phyloP scores from a whole-genome alignment of 1,284 basidiomycete species.

The Quambalaria eucalypti region DNA sequence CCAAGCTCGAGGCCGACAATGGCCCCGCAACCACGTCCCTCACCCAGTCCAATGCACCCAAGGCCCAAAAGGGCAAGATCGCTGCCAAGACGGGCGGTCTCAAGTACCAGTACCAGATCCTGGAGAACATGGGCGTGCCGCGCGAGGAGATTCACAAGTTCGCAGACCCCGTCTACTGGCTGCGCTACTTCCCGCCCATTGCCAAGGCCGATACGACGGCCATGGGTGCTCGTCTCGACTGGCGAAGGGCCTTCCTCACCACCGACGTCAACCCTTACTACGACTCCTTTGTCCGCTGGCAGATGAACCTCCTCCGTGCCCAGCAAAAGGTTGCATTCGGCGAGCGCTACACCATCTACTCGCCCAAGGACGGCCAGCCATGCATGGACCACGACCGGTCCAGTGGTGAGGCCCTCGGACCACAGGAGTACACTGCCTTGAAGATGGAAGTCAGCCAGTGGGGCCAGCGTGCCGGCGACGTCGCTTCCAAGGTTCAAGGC shows the following conservation, averaged over 20 bases:
- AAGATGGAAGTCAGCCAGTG: constrained; percentile 81
- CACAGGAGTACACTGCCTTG: constrained; percentile 90
- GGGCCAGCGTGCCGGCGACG: constrained; percentile 54
- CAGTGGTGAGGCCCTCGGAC: constrained; percentile 87
- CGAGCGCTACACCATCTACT: constrained; percentile 96
- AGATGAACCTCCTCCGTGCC: constrained; percentile 82
- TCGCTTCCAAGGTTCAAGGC: constrained; percentile 55
- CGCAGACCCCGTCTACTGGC: constrained; percentile 85
- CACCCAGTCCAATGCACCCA: constrained; percentile 48
- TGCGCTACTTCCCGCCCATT: constrained; percentile 91
- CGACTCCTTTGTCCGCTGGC: constrained; percentile 95
- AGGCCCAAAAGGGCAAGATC: constrained; percentile 94
- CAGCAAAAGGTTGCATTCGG: constrained; percentile 62
- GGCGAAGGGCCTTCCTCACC: constrained; percentile 90
- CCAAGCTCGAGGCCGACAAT: constrained; percentile 10
- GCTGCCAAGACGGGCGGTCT: constrained; percentile 85
- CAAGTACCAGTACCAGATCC: constrained; percentile 98
- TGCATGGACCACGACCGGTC: constrained; percentile 99
- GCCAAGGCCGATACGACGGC: constrained; percentile 71
- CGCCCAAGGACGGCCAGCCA: constrained; percentile 96
- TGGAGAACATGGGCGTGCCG: constrained; percentile 75
- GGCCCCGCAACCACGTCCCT: background rate
- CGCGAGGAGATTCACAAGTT: constrained; percentile 87
- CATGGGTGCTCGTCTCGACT: constrained; percentile 91
- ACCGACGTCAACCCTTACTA: constrained; percentile 95